Percentiles rank a stretch among this genome's conserved stretches.
Evolutionary conservation across 2,329 filamentous ascomycete species (phyloP).

Genomic region (Onygena corvina): DNA sequence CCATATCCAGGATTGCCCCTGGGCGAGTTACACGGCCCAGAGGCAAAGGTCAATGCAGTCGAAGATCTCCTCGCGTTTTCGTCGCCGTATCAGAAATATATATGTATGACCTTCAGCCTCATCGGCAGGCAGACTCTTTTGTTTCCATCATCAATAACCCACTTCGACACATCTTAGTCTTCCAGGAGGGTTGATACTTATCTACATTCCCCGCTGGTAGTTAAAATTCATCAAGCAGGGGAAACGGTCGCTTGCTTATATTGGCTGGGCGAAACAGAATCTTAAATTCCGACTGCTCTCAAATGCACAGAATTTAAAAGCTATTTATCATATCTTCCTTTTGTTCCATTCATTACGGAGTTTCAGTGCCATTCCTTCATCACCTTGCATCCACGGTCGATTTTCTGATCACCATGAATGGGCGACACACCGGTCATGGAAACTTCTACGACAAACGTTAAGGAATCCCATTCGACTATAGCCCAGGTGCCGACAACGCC

Average conservation of each 20-base stretch:
- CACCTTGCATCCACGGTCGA: not conserved
- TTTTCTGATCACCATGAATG: not conserved
- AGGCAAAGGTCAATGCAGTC: not conserved
- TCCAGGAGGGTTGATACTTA: not conserved
- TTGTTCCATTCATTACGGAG: too few relatives aligned
- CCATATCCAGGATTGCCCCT: not conserved
- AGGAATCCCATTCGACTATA: not conserved
- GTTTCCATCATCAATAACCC: not conserved
- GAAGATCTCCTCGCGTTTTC: slow-evolving; percentile 3
- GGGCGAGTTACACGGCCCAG: not conserved
- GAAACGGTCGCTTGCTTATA: not conserved
- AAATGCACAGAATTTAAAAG: not conserved
- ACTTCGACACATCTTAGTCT: not conserved
- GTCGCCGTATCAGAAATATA: not conserved
- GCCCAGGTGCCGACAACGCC: not conserved
- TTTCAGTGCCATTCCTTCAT: not conserved
- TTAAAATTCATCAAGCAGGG: too few relatives aligned
- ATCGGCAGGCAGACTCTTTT: not conserved
- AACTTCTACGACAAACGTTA: not conserved
- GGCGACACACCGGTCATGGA: not conserved
- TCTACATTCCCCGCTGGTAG: not conserved
- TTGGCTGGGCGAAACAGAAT: not conserved
- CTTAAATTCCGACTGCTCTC: not conserved
- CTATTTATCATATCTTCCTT: not conserved
- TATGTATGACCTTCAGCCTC: slow-evolving; percentile 1